A percentile compares a stretch with the other conserved stretches of the same genome.
Conservation (phyloP, 2,329 filamentous ascomycete species). For the Apiospora sp. region DNA sequence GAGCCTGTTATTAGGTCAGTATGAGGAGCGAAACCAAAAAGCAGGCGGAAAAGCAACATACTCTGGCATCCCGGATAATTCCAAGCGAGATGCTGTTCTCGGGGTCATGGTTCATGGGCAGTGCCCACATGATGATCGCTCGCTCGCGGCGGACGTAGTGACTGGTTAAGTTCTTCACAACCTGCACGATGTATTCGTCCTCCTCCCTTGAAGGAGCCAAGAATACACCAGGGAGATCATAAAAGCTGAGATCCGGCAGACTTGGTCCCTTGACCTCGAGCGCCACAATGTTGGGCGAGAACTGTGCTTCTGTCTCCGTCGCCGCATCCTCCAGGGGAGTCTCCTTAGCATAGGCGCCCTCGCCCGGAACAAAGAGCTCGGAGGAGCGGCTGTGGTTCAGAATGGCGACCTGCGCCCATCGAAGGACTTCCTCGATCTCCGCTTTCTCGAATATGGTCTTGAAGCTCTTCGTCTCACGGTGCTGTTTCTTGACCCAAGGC, state of each 20-base stretch:
- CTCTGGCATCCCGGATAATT: constrained; percentile 65
- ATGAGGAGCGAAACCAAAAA: not conserved
- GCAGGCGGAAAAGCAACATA: constrained; percentile 37
- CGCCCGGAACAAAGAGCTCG: constrained; percentile 61
- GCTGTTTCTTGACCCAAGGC: constrained; percentile 64
- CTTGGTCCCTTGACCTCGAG: constrained; percentile 77
- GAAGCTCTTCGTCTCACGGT: constrained; percentile 63
- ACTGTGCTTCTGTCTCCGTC: constrained; percentile 65
- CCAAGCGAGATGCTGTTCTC: constrained; percentile 77
- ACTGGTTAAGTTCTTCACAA: constrained; percentile 75
- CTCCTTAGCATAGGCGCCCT: constrained; percentile 51
- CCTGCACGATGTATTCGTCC: constrained; percentile 73
- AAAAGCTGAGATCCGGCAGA: constrained; percentile 80
- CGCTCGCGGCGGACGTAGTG: constrained; percentile 74
- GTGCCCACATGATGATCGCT: constrained; percentile 78
- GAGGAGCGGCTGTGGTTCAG: constrained; percentile 70
- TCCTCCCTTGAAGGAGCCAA: constrained; percentile 69
- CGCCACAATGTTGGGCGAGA: constrained; percentile 83
- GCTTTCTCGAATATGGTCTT: constrained; percentile 66
- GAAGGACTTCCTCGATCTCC: constrained; percentile 72
- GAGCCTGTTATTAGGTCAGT: constrained; percentile 35
- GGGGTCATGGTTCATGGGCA: constrained; percentile 80
- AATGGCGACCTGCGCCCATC: constrained; percentile 79
- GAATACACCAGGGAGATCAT: constrained; percentile 86
- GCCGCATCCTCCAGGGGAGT: constrained; percentile 46